These are phyloP conservation scores for Fistulifera solaris DNA, from an alignment of 108 stramenopile species.

Conservation along the genomic window DNA sequence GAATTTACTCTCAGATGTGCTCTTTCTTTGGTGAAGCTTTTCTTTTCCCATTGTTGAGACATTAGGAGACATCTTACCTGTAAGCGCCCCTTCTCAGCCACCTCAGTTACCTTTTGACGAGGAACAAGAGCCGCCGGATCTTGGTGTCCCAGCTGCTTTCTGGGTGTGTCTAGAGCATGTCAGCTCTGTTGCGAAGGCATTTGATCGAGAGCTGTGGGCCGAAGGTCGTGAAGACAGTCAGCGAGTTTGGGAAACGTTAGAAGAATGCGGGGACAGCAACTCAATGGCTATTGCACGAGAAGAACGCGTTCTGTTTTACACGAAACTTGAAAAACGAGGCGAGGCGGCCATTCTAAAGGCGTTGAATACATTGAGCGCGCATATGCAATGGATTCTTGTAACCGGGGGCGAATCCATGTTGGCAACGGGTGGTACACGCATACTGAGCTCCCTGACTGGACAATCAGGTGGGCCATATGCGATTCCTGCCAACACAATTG, in stretches of 20 bases:
- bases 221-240: constrained; percentile 62
- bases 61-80: constrained; percentile 50
- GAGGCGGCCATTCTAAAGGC: constrained; percentile 69
- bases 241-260: constrained; percentile 75
- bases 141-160: constrained; percentile 71
- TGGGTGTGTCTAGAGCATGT: constrained; percentile 76
- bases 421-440: constrained; percentile 51
- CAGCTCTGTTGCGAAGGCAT: constrained; percentile 75
- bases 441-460: constrained; percentile 41
- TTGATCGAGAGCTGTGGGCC: constrained; percentile 81
- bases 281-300: constrained; percentile 52
- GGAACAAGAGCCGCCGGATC: constrained; percentile 63
- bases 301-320: constrained; percentile 53
- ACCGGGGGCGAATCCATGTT: constrained; percentile 62
- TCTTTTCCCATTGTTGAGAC: constrained; percentile 72
- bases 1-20: constrained; percentile 81
- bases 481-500: constrained; percentile 52
- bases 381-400: constrained; percentile 79
- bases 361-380: constrained; percentile 66
- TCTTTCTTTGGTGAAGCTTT: constrained; percentile 70
- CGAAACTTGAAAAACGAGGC: constrained; percentile 69
- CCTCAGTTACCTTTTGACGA: constrained; percentile 78
- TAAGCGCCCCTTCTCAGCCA: constrained; percentile 45
- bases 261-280: constrained; percentile 39
- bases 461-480: constrained; percentile 71